These are phyloP conservation scores for Cyanidioschyzon merolae DNA, from an alignment of 23 red algal genomes.

Conservation along the genomic window DNA sequence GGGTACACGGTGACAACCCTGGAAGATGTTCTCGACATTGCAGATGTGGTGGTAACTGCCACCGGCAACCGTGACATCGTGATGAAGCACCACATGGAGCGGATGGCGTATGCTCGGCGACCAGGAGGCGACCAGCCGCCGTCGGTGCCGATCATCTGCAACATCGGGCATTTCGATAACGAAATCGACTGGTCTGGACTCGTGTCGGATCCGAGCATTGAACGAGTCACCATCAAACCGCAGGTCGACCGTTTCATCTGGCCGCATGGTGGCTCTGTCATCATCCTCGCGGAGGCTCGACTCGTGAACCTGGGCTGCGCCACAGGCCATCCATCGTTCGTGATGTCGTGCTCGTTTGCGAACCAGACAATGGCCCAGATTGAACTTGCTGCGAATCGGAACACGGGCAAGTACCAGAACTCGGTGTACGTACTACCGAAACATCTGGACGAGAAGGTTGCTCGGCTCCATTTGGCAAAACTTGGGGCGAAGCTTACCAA, in stretches of 20 bases:
- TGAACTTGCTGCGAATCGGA: slow-evolving; percentile 68
- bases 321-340: slow-evolving; percentile 95
- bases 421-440: slow-evolving; percentile 98
- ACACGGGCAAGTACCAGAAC: slow-evolving; percentile 97
- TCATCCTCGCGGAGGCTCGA: slow-evolving; percentile 91
- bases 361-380: slow-evolving; percentile 97
- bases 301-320: slow-evolving; percentile 96
- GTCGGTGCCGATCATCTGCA: slow-evolving; percentile 65
- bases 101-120: slow-evolving; percentile 75
- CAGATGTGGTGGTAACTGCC: slow-evolving; percentile 84
- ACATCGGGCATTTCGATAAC: slow-evolving; percentile 99
- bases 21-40: slow-evolving; percentile 55
- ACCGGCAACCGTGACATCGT: slow-evolving; percentile 97
- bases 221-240: slow-evolving; percentile 80
- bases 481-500: slow-evolving; percentile 86
- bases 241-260: slow-evolving; percentile 90
- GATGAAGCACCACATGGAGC: slow-evolving; percentile 69
- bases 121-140: neutral
- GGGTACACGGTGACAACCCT: slow-evolving; percentile 77
- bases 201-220: slow-evolving; percentile 50
- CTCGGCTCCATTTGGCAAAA: slow-evolving; percentile 71
- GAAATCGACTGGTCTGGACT: slow-evolving; percentile 94
- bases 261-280: slow-evolving; percentile 83
- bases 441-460: slow-evolving; percentile 98
- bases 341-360: slow-evolving; percentile 99